phyloP scores from a whole-genome alignment of 371 early-diverging fungal genomes.

The Lichtheimia hyalospora region DNA sequence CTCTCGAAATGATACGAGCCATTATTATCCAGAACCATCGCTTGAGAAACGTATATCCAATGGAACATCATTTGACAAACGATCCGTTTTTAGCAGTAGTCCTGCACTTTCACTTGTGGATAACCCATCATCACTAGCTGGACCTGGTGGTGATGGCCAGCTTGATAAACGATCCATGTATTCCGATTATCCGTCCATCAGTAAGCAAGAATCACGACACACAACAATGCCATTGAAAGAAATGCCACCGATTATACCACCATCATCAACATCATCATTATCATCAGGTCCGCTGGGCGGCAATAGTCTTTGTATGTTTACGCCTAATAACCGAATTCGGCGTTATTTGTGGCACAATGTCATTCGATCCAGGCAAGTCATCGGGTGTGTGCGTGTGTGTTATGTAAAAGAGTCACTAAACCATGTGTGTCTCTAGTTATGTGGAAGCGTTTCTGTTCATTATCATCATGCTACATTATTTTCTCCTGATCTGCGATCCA shows the following conservation, averaged over 20 bases:
- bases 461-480: slow-evolving; percentile 52
- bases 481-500: slow-evolving; percentile 54
- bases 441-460: slow-evolving; percentile 44
- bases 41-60: background rate
- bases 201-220: slow-evolving; percentile 3
- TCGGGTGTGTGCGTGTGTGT: background rate
- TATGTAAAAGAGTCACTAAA: background rate
- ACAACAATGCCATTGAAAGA: background rate
- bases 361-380: slow-evolving; percentile 39
- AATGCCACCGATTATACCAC: background rate
- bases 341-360: slow-evolving; percentile 28
- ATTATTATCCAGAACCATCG: background rate
- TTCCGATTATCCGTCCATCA: slow-evolving; percentile 10
- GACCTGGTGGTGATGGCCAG: background rate
- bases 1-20: background rate
- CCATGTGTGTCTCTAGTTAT: slow-evolving; percentile 14
- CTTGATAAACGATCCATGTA: slow-evolving; percentile 6
- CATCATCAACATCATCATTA: background rate
- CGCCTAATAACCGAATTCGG: slow-evolving; percentile 27
- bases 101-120: background rate
- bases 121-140: background rate
- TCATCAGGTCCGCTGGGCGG: slow-evolving; percentile 8
- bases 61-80: background rate
- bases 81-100: background rate
- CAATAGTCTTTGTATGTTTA: slow-evolving; percentile 17